Percentiles rank a stretch among this genome's conserved stretches.
These are phyloP conservation scores for Yamadazyma phyllophila DNA, from an alignment of 805 yeast species.

Conservation along the genomic window DNA sequence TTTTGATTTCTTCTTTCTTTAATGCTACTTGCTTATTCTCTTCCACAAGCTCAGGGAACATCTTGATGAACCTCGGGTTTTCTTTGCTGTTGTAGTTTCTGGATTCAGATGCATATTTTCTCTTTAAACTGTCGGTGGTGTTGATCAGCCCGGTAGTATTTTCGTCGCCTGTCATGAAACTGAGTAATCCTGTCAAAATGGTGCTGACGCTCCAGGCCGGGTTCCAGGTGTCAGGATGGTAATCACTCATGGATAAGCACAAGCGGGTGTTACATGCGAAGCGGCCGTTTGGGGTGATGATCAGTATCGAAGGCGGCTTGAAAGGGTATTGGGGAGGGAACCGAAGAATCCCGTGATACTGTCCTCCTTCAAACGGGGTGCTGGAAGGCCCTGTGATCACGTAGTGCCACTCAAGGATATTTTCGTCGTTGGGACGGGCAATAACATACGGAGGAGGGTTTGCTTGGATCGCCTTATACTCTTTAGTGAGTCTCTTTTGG, in stretches of 20 bases:
- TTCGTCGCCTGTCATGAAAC: constrained; percentile 90
- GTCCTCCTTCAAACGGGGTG: constrained; percentile 83
- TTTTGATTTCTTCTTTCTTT: constrained; percentile 17
- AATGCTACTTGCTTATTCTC: constrained; percentile 37
- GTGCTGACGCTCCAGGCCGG: constrained; percentile 96
- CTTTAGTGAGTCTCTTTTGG: constrained; percentile 62
- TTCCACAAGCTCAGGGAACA: constrained; percentile 68
- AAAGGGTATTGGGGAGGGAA: constrained; percentile 88
- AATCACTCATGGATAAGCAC: constrained; percentile 91
- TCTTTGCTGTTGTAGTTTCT: constrained; percentile 56
- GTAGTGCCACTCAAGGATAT: constrained; percentile 92
- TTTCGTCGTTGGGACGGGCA: constrained; percentile 84
- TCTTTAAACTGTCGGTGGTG: constrained; percentile 59
- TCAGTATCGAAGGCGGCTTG: constrained; percentile 85
- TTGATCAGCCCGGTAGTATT: constrained; percentile 78
- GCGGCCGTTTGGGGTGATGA: constrained; percentile 88
- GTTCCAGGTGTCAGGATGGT: constrained; percentile 93
- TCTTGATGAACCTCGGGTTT: constrained; percentile 54
- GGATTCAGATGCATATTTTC: constrained; percentile 56
- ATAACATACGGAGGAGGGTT: constrained; percentile 82
- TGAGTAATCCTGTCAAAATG: constrained; percentile 78
- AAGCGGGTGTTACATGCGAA: constrained; percentile 77
- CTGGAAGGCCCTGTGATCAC: constrained; percentile 89
- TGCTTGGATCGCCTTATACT: constrained; percentile 71
- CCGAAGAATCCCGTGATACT: constrained; percentile 82